phyloP scores from a whole-genome alignment of 2,329 filamentous ascomycete species.

The Cladosporium sp. region DNA sequence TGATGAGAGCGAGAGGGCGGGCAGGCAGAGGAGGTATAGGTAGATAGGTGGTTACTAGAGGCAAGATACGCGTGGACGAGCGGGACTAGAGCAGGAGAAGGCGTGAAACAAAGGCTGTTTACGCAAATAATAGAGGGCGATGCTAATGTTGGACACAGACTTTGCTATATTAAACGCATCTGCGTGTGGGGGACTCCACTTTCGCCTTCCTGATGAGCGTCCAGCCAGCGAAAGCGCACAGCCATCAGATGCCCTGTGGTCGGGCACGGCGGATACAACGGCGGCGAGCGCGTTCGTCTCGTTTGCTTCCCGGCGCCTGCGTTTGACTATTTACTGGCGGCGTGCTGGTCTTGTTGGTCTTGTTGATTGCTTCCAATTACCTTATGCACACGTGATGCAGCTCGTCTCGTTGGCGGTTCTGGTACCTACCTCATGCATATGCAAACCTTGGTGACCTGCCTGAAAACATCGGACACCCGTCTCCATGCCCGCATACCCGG shows the following conservation, averaged over 20 bases:
- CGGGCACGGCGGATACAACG: neutral
- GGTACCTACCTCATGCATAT: neutral
- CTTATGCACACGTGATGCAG: neutral
- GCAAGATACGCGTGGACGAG: neutral
- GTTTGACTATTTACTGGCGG: neutral
- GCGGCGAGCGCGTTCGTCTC: neutral
- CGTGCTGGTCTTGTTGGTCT: neutral
- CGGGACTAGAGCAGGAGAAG: neutral
- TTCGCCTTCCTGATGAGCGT: neutral
- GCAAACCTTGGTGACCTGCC: neutral
- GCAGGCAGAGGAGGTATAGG: neutral
- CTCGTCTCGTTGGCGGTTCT: neutral
- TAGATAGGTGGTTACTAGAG: neutral
- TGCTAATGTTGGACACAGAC: constrained; percentile 5
- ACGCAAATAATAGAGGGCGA: neutral
- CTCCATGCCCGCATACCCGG: constrained; percentile 6
- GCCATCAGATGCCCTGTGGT: neutral
- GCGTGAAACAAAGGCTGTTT: constrained; percentile 5
- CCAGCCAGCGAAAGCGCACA: neutral
- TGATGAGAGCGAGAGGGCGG: neutral
- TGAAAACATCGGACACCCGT: neutral
- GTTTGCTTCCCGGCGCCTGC: neutral
- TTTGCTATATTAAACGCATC: neutral
- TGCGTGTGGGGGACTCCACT: neutral
- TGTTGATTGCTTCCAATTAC: too few relatives aligned